phyloP scores from a whole-genome alignment of 192 early-diverging fungal genomes.

The Mortierella alpina region DNA sequence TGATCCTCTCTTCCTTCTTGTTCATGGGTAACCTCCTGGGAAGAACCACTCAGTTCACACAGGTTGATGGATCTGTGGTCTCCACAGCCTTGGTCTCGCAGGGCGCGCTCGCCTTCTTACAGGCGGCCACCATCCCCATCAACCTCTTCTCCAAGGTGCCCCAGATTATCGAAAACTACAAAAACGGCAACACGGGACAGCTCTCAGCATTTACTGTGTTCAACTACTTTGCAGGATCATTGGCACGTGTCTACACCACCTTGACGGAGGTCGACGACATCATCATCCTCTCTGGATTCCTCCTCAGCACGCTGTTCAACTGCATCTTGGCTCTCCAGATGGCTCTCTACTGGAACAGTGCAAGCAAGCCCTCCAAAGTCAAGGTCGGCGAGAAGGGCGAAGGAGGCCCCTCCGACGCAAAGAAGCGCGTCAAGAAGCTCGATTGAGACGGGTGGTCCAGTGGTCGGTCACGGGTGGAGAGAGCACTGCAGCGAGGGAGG shows the following conservation, averaged over 20 bases:
- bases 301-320: slow-evolving; percentile 82
- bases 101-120: slow-evolving; percentile 70
- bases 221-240: slow-evolving; percentile 87
- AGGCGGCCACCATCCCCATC: slow-evolving; percentile 82
- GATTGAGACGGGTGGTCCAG: slow-evolving; percentile 56
- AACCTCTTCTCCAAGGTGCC: slow-evolving; percentile 86
- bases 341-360: slow-evolving; percentile 78
- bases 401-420: slow-evolving; percentile 21
- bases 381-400: slow-evolving; percentile 21
- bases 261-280: slow-evolving; percentile 90
- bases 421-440: slow-evolving; percentile 51
- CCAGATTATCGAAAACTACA: slow-evolving; percentile 88
- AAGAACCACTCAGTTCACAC: slow-evolving; percentile 32
- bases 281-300: slow-evolving; percentile 75
- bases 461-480: slow-evolving; percentile 43
- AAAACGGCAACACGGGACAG: slow-evolving; percentile 88
- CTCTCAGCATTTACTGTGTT: slow-evolving; percentile 90
- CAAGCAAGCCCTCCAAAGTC: slow-evolving; percentile 5
- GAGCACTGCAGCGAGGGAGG: slow-evolving; percentile 20
- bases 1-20: slow-evolving; percentile 60
- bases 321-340: slow-evolving; percentile 82
- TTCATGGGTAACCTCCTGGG: slow-evolving; percentile 33
- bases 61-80: slow-evolving; percentile 46
- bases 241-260: slow-evolving; percentile 93
- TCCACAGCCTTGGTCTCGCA: slow-evolving; percentile 66